Evolutionary conservation across 208 protist species (phyloP).

Genomic region (Acanthamoeba royreba): DNA sequence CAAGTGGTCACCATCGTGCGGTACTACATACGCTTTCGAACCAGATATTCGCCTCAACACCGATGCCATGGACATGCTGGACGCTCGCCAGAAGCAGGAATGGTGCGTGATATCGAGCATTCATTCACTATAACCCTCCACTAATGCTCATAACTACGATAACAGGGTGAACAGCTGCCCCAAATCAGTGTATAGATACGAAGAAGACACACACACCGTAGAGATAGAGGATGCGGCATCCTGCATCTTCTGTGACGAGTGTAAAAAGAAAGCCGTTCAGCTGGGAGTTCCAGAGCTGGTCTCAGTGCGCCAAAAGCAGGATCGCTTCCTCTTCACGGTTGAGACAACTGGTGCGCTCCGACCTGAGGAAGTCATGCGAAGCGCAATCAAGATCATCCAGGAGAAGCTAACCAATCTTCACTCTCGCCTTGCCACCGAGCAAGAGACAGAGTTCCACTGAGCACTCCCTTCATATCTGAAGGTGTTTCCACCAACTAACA

Average conservation of each 20-base stretch:
- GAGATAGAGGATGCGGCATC: conserved; percentile 77
- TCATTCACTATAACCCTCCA: no score
- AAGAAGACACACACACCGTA: conserved; percentile 78
- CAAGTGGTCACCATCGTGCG: conserved; percentile 93
- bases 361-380: conserved; percentile 60
- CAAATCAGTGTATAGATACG: conserved; percentile 84
- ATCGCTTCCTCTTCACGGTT: conserved; percentile 65
- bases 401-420: conserved; percentile 23
- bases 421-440: not conserved
- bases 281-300: conserved; percentile 59
- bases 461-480: no score
- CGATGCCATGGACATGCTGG: conserved; percentile 81
- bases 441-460: not conserved
- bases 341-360: conserved; percentile 57
- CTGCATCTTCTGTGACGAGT: conserved; percentile 94
- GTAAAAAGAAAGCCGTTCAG: conserved; percentile 79
- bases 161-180: conserved; percentile 86
- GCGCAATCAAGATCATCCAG: conserved; percentile 51
- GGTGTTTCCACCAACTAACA: no score
- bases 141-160: no score
- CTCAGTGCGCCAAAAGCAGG: conserved; percentile 33
- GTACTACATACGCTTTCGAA: conserved; percentile 61
- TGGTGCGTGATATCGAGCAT: conserved; percentile 67
- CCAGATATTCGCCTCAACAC: conserved; percentile 83
- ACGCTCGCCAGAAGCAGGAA: conserved; percentile 77